Base-by-base conservation (phyloP, 345 rosid genomes). In the Geranium brycei region DNA sequence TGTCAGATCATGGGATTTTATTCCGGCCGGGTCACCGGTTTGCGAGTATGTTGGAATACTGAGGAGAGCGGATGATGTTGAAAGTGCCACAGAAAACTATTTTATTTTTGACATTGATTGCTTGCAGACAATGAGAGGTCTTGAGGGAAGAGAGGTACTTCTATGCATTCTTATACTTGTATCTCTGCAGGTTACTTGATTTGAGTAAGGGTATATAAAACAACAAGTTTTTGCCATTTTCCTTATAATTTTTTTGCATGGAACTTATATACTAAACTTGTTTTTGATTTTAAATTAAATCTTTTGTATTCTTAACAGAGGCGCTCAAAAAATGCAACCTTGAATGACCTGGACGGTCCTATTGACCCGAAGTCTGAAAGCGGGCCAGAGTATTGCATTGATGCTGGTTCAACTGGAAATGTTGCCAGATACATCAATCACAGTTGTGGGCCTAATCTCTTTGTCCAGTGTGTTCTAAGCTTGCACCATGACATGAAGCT, bases 41-140 rank as follows among this genome's bases (percentile, higher is more conserved):
- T 93, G 97, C 60, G 97, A 93, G 75, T 93, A 93, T 58, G 76
- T 78, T 23, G 99, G 99, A 62, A 75, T 75, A 13, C 81, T 93
- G 51, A 79, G 62, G 60, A 85, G 82, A 71, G 78, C 95, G 3
- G 95, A 84, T 56, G 99, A 93, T 69, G 57, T 84, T 38, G 96
- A 88, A 57, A 77, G 59, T 72, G 77, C 78, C 38, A 68, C 75
- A n/a, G 91, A 79, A 59, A 93, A 93, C 35, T 79, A 83, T 60
- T 93, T 78, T 70, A 88, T 93, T 53, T 93, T 91, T 76, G 95
- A 93, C 66, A 85, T 93, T 31, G 99, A 93, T 71, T 93, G 99
- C 80, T 69, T 82, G 78, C 99, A 91, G 68, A 93, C 99, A 51
- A 93, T 93, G 91, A 82, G 67, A 62, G 91, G 97, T 30, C 81